These are phyloP conservation scores for Setaria viridis DNA, from an alignment of 202 grass and related monocot species.

Conservation along the genomic window DNA sequence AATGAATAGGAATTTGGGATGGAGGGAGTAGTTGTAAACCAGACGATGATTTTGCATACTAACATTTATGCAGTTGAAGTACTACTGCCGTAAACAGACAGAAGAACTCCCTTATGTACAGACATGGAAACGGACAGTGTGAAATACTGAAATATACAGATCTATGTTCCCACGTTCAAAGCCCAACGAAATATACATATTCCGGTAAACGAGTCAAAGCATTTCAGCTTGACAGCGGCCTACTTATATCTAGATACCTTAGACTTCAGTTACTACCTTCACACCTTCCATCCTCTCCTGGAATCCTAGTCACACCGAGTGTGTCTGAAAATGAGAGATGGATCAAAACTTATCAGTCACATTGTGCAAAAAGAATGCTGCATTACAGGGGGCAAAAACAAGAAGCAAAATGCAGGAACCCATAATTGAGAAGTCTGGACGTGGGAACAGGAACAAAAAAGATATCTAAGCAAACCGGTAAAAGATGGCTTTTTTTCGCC, in stretches of 20 bases:
- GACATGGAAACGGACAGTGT: slow-evolving; percentile 5
- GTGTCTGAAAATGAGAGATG: slow-evolving; percentile 43
- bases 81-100: neutral
- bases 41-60: neutral
- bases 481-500: neutral
- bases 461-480: neutral
- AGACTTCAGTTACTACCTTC: slow-evolving; percentile 21
- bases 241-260: slow-evolving; percentile 39
- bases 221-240: slow-evolving; percentile 29
- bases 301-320: slow-evolving; percentile 18
- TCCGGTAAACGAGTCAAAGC: slow-evolving; percentile 28
- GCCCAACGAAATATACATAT: slow-evolving; percentile 32
- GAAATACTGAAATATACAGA: slow-evolving; percentile 26
- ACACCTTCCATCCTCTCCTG: slow-evolving; percentile 22
- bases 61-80: neutral
- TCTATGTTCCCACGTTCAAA: slow-evolving; percentile 20
- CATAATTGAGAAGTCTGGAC: neutral
- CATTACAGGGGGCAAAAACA: neutral
- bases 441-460: neutral
- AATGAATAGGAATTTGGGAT: too few relatives aligned
- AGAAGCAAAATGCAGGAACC: neutral
- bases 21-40: neutral
- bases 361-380: slow-evolving; percentile 17
- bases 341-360: slow-evolving; percentile 10
- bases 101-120: slow-evolving; percentile 24